Evolutionary conservation across 169 alveolate genomes (phyloP).

Genomic region (Miamiensis avidus): DNA sequence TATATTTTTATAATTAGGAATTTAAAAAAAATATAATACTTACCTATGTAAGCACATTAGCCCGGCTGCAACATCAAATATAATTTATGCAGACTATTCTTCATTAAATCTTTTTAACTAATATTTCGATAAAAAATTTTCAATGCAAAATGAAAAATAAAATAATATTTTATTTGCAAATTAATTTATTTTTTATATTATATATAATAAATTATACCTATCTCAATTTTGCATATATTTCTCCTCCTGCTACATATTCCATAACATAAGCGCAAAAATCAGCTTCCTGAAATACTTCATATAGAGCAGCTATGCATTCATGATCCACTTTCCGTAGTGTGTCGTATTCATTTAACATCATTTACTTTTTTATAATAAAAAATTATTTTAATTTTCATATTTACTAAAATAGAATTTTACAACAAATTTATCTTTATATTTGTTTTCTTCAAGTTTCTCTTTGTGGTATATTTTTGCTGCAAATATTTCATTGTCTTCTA

Average conservation of each 20-base stretch:
- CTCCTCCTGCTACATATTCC: constrained; percentile 33
- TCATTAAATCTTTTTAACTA: neutral
- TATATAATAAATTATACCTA: constrained; percentile 17
- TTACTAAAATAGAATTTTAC: neutral
- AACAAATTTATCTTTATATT: constrained; percentile 34
- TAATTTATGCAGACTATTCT: neutral
- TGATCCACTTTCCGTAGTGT: constrained; percentile 14
- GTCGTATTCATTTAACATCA: constrained; percentile 26
- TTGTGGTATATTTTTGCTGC: constrained; percentile 35
- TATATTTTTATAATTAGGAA: neutral
- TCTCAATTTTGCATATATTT: constrained; percentile 7
- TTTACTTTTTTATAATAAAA: constrained; percentile 9
- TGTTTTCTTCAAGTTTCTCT: constrained; percentile 28
- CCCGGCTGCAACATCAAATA: neutral
- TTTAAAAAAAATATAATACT: neutral
- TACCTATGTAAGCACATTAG: neutral
- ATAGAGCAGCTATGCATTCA: constrained; percentile 9
- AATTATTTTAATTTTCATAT: neutral
- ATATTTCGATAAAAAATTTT: too few relatives aligned
- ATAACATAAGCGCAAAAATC: constrained; percentile 24
- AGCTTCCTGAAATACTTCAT: constrained; percentile 27
- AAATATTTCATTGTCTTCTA: constrained; percentile 15
- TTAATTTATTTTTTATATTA: constrained; percentile 16
- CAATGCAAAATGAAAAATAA: too few relatives aligned
- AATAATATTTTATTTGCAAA: constrained; percentile 14